Evolutionary conservation across 768 basidiomycete species (phyloP).

Genomic region (Phylloporus rhodoxanthus): DNA sequence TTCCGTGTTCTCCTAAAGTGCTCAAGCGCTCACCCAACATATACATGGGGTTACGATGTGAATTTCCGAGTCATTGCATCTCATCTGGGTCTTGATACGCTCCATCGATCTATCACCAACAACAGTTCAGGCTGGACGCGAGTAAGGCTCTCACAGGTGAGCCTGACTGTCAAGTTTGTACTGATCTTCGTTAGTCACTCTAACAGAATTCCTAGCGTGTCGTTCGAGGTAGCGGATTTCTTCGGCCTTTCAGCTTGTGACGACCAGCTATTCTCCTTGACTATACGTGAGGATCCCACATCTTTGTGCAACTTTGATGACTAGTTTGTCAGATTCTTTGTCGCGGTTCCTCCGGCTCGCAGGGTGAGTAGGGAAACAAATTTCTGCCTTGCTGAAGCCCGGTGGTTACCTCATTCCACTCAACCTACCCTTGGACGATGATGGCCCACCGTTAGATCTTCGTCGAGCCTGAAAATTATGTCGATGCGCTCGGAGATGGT

Average conservation of each 20-base stretch:
- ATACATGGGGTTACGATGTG: constrained; percentile 18
- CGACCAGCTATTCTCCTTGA: constrained; percentile 12
- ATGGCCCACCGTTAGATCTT: constrained; percentile 64
- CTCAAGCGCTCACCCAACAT: background rate
- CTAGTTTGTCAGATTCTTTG: constrained; percentile 42
- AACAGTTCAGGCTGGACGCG: constrained; percentile 14
- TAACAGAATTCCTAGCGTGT: background rate
- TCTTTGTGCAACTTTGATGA: background rate
- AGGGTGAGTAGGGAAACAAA: constrained; percentile 53
- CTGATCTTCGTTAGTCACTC: constrained; percentile 5
- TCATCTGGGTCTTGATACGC: constrained; percentile 14
- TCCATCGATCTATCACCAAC: constrained; percentile 17
- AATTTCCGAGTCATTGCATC: constrained; percentile 11
- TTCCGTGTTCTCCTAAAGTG: constrained; percentile 25
- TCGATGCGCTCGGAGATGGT: constrained; percentile 40
- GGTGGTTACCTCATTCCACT: constrained; percentile 66
- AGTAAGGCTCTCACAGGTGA: constrained; percentile 9
- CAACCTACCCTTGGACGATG: constrained; percentile 37
- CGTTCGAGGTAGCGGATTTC: constrained; percentile 19
- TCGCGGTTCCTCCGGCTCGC: constrained; percentile 54
- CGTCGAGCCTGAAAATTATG: constrained; percentile 52
- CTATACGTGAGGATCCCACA: constrained; percentile 2
- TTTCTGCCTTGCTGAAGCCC: constrained; percentile 49
- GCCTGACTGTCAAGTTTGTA: background rate
- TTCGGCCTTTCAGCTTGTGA: constrained; percentile 15